A percentile compares a stretch with the other conserved stretches of the same genome.
phyloP scores from a whole-genome alignment of 2,329 filamentous ascomycete species.

The Ceratocystis diversiconidia region DNA sequence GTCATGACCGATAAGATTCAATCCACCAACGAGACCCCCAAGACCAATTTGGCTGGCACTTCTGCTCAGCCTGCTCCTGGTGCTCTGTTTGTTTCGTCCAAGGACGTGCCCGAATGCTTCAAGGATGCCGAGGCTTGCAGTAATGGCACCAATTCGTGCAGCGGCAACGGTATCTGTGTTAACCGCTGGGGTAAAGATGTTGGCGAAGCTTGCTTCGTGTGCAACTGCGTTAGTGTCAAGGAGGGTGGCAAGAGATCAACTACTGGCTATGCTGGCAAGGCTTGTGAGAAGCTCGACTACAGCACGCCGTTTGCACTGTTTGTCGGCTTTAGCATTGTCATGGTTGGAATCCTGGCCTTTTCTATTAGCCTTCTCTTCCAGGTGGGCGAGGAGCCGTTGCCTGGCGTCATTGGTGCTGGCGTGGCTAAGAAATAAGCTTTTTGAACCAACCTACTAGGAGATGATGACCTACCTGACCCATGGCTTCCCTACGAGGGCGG shows the following conservation, averaged over 20 bases:
- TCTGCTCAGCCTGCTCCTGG: constrained; percentile 13
- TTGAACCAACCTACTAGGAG: no score
- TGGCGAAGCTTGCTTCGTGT: constrained; percentile 54
- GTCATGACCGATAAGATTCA: constrained; percentile 17
- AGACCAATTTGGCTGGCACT: constrained; percentile 16
- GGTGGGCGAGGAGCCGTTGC: constrained; percentile 76
- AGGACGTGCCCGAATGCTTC: constrained; percentile 59
- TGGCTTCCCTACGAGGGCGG: no score
- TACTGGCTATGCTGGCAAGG: constrained; percentile 62
- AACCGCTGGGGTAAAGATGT: constrained; percentile 43
- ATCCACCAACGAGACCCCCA: constrained; percentile 17
- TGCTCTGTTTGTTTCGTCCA: constrained; percentile 23
- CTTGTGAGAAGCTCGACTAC: constrained; percentile 84
- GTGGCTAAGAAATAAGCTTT: constrained; percentile 53
- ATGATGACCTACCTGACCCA: no score
- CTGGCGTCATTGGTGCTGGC: constrained; percentile 90
- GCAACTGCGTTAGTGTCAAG: constrained; percentile 50
- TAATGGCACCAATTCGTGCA: constrained; percentile 61
- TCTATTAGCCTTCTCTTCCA: constrained; percentile 66
- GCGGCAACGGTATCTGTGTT: constrained; percentile 63
- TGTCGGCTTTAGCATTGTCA: constrained; percentile 54
- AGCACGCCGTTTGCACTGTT: constrained; percentile 84
- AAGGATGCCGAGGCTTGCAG: constrained; percentile 52
- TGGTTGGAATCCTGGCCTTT: constrained; percentile 54
- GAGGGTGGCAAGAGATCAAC: constrained; percentile 42